Base-by-base conservation (phyloP, 371 early-diverging fungal species). In the Basidiobolus meristosporus region DNA sequence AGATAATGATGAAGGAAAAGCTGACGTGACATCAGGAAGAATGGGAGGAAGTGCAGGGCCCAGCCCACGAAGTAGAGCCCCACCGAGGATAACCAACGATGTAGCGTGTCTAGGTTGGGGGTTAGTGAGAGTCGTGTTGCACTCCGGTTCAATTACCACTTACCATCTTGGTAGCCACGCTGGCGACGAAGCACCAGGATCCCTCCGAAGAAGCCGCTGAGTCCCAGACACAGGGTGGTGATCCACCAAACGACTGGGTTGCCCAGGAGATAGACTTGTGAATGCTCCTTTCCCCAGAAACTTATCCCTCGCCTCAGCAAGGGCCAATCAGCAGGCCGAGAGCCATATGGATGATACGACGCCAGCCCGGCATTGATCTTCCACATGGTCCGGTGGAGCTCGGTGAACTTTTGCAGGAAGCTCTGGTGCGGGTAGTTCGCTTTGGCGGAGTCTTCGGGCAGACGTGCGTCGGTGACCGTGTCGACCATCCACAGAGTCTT, bases 1-100 rank as follows among this genome's bases (percentile, higher is more conserved):
- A 97, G 68, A 51, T 98, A 99, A 59, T 98, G 97, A 56, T 98
- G 98, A 34, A 96, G 57, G 55, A 98, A 98, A n/a, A 95, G 62
- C 54, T 87, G 85, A 17, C 98, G 81, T 7, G 73, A 77, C 82
- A 92, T 84, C 26, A 91, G 51, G 62, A 89, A 90, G 62, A 96
- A 98, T 3, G 98, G 95, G 0, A 91, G 36, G 59, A 80, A 96
- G 59, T 98, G 98, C 19, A 86, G 52, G 7, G 68, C 42, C 92
- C 93, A 98, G n/a, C 73, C 88, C 17, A 77, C 46, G 16, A 69
- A 62, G 44, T 84, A 67, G 59, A 92, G 91, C 17, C 90, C 88
- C 34, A 73, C 71, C 0, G n/a, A n/a, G n/a, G n/a, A n/a, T n/a
- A n/a, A n/a, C 73, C 61, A 11, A 56, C 50, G 28, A 70, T 61